Base-by-base conservation (phyloP, 805 yeast genomes). In the Kockiozyma suomiensis region DNA sequence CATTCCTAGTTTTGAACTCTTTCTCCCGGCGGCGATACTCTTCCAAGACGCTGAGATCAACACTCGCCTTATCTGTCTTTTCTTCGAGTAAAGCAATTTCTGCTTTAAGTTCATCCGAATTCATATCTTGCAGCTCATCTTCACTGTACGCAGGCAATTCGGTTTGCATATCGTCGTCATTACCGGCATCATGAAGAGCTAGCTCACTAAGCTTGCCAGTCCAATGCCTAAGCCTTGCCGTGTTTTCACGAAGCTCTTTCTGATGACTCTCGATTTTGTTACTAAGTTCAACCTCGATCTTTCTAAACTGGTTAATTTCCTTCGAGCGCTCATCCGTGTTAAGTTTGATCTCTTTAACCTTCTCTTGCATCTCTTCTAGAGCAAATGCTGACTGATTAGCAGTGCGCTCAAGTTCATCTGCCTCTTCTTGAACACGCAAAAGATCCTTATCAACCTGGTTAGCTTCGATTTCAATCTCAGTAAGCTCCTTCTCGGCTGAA, bases 21-120 rank as follows among this genome's bases (percentile, higher is more conserved):
- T 71, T 70, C 50, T 81, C 80, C 59, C 96, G 82, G 41, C 76
- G 72, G 0, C 88, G 87, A 71, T 91, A 94, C 64, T 91, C 96
- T 58, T 82, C 83, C 49, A 93, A 76, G 2, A 89, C 82, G 57
- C 87, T 92, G 58, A 87, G 78, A 70, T 93, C 93, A 3, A 85
- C 85, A 58, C 79, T 80, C 6, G 85, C 81, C 15, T 78, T 78
- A 3, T 80, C 81, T 68, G 88, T 75, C 62, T 80, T 81, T 2
- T 75, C 77, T 65, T 87, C 86, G 17, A 90, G 70, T 35, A 74
- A 77, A 3, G 76, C 81, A 43, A 89, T 81, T 49, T 84, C 85
- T 0, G 70, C 70, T 51, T 81, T 80, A 28, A 88, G 70, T 4
- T 69, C 70, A 4, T 80, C 83, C 26, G 80, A 65, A 68, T 88